Conservation (phyloP, 164 flowering plant genomes). For the Amborella trichopoda region DNA sequence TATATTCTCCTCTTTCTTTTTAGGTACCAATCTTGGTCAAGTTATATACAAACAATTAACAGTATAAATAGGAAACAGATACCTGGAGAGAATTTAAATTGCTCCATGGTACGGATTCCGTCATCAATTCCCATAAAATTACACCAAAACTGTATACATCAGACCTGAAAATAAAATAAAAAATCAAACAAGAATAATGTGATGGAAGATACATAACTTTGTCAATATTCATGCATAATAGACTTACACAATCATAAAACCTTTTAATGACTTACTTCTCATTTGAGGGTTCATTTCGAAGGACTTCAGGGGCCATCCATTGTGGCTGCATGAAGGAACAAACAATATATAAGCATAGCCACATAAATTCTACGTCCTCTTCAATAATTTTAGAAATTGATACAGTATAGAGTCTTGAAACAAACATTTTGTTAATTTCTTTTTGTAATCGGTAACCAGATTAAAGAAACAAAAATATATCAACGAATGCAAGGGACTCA, state of each 20-base stretch:
- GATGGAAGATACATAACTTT: neutral
- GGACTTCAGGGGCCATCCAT: slow-evolving; percentile 98
- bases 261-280: slow-evolving; percentile 45
- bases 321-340: slow-evolving; percentile 56
- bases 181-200: neutral
- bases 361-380: neutral
- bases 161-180: slow-evolving; percentile 31
- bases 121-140: slow-evolving; percentile 78
- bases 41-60: neutral
- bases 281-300: slow-evolving; percentile 86
- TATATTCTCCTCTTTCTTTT: neutral
- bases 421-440: neutral
- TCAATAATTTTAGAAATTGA: neutral
- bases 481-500: neutral
- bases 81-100: slow-evolving; percentile 68
- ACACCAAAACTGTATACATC: slow-evolving; percentile 91
- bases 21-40: neutral
- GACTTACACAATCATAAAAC: neutral
- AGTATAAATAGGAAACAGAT: neutral
- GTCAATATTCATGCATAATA: neutral
- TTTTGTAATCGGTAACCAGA: neutral
- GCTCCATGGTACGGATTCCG: slow-evolving; percentile 65
- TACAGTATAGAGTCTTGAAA: neutral
- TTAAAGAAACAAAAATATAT: neutral
- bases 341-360: neutral